Conservation (phyloP, 106 monocot species). For the Dioscorea dumetorum region DNA sequence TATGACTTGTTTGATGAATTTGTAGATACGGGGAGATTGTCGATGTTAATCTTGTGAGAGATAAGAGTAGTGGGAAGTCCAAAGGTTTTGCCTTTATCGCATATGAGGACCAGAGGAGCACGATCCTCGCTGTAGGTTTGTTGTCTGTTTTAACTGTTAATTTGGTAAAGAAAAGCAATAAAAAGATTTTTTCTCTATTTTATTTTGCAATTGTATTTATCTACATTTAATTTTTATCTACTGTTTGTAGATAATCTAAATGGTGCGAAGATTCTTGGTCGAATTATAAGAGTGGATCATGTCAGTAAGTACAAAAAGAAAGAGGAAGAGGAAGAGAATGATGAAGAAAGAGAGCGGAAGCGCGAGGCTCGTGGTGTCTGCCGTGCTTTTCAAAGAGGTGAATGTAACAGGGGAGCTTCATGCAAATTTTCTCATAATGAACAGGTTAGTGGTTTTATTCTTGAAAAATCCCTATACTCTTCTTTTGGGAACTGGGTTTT, state of each 20-base stretch:
- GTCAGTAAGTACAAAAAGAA: slow-evolving; percentile 87
- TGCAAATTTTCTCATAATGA: slow-evolving; percentile 92
- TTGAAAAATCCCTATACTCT: too few species aligned
- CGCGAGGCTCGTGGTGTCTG: slow-evolving; percentile 81
- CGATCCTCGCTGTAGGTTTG: slow-evolving; percentile 83
- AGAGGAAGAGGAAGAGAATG: slow-evolving; percentile 72
- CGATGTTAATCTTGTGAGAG: slow-evolving; percentile 94
- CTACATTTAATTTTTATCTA: neutral
- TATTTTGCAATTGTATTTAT: neutral
- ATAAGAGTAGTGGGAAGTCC: slow-evolving; percentile 84
- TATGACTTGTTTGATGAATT: slow-evolving; percentile 2
- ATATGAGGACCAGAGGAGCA: slow-evolving; percentile 96
- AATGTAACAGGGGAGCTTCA: slow-evolving; percentile 77
- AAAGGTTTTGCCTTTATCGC: slow-evolving; percentile 92
- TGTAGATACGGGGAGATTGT: slow-evolving; percentile 90
- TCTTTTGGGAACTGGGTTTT: too few species aligned
- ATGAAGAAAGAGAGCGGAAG: slow-evolving; percentile 41
- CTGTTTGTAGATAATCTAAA: slow-evolving; percentile 79
- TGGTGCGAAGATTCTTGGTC: slow-evolving; percentile 67
- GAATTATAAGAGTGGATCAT: slow-evolving; percentile 88
- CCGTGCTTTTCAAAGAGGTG: slow-evolving; percentile 78
- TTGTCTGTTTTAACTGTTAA: neutral
- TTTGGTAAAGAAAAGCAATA: neutral
- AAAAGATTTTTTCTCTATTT: too few species aligned
- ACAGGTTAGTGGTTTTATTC: slow-evolving; percentile 29